Evolutionary conservation across 2,329 filamentous ascomycete species (phyloP), one percentile per base, ranked within the genome.

Genomic region (Simplicillium aogashimaense): DNA sequence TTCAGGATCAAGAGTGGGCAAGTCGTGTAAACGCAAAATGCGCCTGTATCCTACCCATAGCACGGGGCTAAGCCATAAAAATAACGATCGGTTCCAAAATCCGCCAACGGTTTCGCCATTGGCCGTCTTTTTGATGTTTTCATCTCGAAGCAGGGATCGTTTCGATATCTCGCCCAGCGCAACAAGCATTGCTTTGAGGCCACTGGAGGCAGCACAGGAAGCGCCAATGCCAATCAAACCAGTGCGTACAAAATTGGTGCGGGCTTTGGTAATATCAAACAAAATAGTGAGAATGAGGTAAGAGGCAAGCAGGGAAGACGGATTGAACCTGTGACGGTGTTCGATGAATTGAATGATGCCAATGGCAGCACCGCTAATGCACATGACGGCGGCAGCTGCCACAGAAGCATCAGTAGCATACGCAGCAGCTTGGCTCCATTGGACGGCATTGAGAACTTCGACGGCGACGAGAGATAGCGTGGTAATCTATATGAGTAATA

Each of bases 41-140:
- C 13, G 12, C 30, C 13, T 32, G 30, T 13, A 32, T 5, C 30
- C 30, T 7, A 32, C 7, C 11, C 11, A 6, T 7, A 32, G 13
- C 12, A 15, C 13, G 12, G 6, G 5, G n/a, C 36, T 39, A 7
- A 43, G 37, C 41, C 41, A 43, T 7, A 15, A 10, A 16, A 43
- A 43, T 4, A 35, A 7, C 9, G 37, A 13, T 7, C 41, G 37
- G 14, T 39, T 39, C 41, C 36, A 43, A 16, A 43, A 39, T 1
- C 41, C 37, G 10, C 25, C 10, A 8, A 32, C 18, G 2, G 29
- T 17, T 17, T 43, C 41, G 10, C 3, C 4, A 12, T 31, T 4
- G 7, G 29, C 20, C 11, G 29, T 4, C 3, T n/a, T 6, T 6
- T 13, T 14, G 3, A 25, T 13, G 2, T 35, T 6, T 5, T 41